A percentile compares a stretch with the other conserved stretches of the same genome.
These are phyloP conservation scores for Trichoderma sp. DNA, from an alignment of 2,329 filamentous ascomycete species.

Conservation along the genomic window DNA sequence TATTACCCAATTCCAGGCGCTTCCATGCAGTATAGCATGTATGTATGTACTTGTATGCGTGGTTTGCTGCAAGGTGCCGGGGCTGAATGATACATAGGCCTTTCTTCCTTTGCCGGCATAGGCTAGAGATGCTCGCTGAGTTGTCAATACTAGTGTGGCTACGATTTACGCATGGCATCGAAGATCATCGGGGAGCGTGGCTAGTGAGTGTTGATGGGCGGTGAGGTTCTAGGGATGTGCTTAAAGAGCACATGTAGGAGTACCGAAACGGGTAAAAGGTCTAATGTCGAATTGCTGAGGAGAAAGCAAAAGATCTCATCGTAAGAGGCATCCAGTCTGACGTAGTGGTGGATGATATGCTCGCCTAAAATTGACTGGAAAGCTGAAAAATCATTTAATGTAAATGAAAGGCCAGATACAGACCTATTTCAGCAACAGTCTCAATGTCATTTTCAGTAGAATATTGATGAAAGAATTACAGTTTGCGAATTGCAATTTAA, in stretches of 20 bases:
- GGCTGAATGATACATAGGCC: neutral
- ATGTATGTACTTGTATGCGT: neutral
- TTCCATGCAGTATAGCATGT: neutral
- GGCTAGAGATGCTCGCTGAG: slow-evolving; percentile 14
- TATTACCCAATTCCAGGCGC: neutral
- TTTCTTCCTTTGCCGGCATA: neutral
- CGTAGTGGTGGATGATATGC: too few species aligned
- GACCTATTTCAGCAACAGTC: too few species aligned
- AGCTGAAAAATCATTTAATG: too few species aligned
- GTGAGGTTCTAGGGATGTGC: neutral
- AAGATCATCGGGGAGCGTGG: neutral
- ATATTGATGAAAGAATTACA: too few species aligned
- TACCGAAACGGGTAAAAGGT: too few species aligned
- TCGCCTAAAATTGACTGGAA: too few species aligned
- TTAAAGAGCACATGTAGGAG: neutral
- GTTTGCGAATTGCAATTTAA: too few species aligned
- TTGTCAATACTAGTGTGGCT: slow-evolving; percentile 13
- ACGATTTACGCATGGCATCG: slow-evolving; percentile 1
- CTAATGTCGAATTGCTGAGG: neutral
- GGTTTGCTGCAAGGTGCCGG: neutral
- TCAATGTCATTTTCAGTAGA: too few species aligned
- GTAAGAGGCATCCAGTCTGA: too few species aligned
- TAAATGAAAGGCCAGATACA: too few species aligned
- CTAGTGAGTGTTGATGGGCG: neutral
- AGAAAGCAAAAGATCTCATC: too few species aligned